Base-by-base conservation (phyloP, 768 basidiomycete species). In the Suillus discolor region DNA sequence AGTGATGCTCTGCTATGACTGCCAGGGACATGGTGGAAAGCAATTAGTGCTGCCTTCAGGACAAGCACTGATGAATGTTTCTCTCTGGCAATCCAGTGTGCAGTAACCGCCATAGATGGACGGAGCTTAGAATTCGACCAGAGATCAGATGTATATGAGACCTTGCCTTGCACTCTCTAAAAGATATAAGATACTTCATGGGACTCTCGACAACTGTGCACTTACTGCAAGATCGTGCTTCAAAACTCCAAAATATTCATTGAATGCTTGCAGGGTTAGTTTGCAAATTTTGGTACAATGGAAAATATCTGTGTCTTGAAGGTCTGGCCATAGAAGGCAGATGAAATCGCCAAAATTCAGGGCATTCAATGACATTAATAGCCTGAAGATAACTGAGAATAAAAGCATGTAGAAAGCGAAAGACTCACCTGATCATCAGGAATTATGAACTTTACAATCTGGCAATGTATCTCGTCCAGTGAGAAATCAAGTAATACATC, bases 291-390 rank as follows among this genome's bases (percentile, higher is more conserved):
- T 68, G 2, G 69, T 68, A 18, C 13, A 39, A 47, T 66, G 64
- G 6, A 64, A 54, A 28, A 70, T 68, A 28, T 70, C 65, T 12
- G 57, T 57, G 23, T 70, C 65, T 49, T 62, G 15, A 7, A 63
- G 16, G 7, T 66, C 51, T 2, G 41, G 39, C n/a, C 25, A 42
- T 18, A 63, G 60, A 41, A 53, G 41, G 16, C 44, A 53, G n/a
- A 66, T 12, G n/a, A 16, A 66, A 31, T 20, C 47, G 12, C 1
- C 23, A 16, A 28, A 66, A 53, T 18, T 65, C 38, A 15, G 44
- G 64, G 47, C 34, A 34, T 18, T 65, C 38, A 15, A 65, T 53
- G n/a, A 61, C 31, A 38, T 65, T 61, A 2, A 65, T 65, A 1
- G 64, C 45, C 64, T 65, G 23, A 53, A 16, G 23, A 53, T 53